Percentiles rank a stretch among this genome's conserved stretches.
Conservation (phyloP, 306 rosid species). For the Nissolia schottii region DNA sequence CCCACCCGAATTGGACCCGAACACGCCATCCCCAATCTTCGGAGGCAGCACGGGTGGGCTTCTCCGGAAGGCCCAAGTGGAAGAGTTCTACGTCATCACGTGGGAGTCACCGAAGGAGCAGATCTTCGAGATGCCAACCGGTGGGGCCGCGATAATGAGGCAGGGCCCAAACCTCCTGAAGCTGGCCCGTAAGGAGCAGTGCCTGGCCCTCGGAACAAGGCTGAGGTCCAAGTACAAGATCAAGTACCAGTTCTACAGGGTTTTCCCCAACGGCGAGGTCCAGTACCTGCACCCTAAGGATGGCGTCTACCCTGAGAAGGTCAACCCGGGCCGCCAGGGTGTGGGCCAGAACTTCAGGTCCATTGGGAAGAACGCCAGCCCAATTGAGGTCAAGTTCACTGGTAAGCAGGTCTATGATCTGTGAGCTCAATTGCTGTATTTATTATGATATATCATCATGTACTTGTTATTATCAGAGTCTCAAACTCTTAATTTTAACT, state of each 20-base stretch:
- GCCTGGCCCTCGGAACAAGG: slow-evolving; percentile 91
- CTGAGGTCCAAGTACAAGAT: slow-evolving; percentile 94
- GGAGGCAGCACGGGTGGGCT: slow-evolving; percentile 94
- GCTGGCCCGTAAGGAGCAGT: slow-evolving; percentile 92
- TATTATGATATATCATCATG: neutral
- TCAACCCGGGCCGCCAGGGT: slow-evolving; percentile 86
- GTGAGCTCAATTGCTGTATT: slow-evolving; percentile 14
- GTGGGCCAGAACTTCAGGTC: slow-evolving; percentile 88
- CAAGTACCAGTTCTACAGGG: slow-evolving; percentile 95
- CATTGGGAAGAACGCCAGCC: slow-evolving; percentile 83
- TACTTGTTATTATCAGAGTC: slow-evolving; percentile 10
- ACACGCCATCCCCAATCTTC: slow-evolving; percentile 86
- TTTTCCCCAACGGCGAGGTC: slow-evolving; percentile 92
- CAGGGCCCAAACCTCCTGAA: slow-evolving; percentile 83
- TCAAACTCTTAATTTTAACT: neutral
- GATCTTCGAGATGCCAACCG: slow-evolving; percentile 97
- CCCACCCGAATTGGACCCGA: slow-evolving; percentile 90
- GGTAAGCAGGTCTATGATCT: slow-evolving; percentile 82
- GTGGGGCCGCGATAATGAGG: slow-evolving; percentile 98
- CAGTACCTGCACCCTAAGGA: slow-evolving; percentile 97
- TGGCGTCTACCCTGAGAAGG: slow-evolving; percentile 98
- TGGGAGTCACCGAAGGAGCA: slow-evolving; percentile 95
- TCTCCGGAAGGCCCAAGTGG: slow-evolving; percentile 80
- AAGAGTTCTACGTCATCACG: slow-evolving; percentile 90
- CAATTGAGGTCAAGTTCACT: slow-evolving; percentile 95